Base-by-base conservation (phyloP, 2,329 filamentous ascomycete species). In the Didymella glomerata region DNA sequence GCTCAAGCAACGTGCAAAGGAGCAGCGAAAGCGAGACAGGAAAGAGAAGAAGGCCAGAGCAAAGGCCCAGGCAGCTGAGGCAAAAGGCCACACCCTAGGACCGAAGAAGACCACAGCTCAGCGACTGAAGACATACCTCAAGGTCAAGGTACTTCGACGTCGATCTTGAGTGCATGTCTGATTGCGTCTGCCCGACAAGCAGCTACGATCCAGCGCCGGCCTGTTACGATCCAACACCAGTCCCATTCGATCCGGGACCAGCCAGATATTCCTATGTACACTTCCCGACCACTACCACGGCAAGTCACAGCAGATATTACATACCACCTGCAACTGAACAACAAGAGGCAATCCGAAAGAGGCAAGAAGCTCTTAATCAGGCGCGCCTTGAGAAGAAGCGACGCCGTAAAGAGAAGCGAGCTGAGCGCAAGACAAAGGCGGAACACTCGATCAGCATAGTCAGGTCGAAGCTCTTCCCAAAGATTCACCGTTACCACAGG, bases 91-190 rank as follows among this genome's bases (percentile, higher is more conserved):
- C 20, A 50, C 41, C 2, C 50, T 49, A 13, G 36, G 40, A 20
- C 30, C 40, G 38, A 59, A 32, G 38, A 50, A 51, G 34, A 42
- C 14, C 34, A 51, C 34, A 22, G 36, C 41, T 27, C 46, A 45
- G 25, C 32, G 56, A 25, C n/a, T 59, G 22, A 47, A 27, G 34
- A 25, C 28, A 9, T 60, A 45, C 36, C 2, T 55, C 57, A 60
- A 45, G 34, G 48, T 48, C 36, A 60, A 38, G 28, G 9, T 60
- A 4, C 18, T 56, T 36, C 52, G 52, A 27, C 52, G 57, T 30
- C 36, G 34, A 13, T 27, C 30, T 44, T 54, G 25, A 54, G 2
- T 27, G 30, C 41, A 57, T 30, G 32, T 47, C 32, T 25, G 24
- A 28, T 7, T 27, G 25, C 38, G 18, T 18, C 11, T 22, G 18